Evolutionary conservation across 345 rosid genomes (phyloP).

Genomic region (Cochlearia excelsa): DNA sequence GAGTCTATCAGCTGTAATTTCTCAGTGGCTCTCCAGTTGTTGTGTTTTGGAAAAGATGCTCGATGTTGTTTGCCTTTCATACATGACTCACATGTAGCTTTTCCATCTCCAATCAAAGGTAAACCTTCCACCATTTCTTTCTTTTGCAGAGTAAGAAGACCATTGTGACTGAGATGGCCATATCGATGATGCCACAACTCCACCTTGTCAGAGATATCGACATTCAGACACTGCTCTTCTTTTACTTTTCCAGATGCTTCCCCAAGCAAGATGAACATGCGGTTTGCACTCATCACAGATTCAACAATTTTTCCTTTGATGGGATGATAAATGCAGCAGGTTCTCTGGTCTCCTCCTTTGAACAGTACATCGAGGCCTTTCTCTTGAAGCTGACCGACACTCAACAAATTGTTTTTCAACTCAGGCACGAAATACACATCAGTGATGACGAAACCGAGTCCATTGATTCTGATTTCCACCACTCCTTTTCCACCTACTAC

Average conservation of each 20-base stretch:
- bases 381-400: too few species aligned
- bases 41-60: neutral
- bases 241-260: neutral
- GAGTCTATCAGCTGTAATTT: neutral
- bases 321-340: neutral
- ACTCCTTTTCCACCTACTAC: neutral
- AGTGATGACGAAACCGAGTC: neutral
- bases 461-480: neutral
- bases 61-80: neutral
- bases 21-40: neutral
- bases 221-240: neutral
- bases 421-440: neutral
- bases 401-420: neutral
- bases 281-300: neutral
- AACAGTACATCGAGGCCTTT: neutral
- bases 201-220: neutral
- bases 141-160: rapidly evolving
- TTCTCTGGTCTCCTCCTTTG: neutral
- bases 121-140: neutral
- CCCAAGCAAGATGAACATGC: neutral
- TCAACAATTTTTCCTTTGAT: neutral
- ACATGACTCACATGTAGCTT: neutral
- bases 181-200: neutral
- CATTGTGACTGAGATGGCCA: neutral
- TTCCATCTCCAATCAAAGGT: neutral